Evolutionary conservation across 2,329 filamentous ascomycete genomes (phyloP).

Genomic region (Xylariomycetidae sp.): DNA sequence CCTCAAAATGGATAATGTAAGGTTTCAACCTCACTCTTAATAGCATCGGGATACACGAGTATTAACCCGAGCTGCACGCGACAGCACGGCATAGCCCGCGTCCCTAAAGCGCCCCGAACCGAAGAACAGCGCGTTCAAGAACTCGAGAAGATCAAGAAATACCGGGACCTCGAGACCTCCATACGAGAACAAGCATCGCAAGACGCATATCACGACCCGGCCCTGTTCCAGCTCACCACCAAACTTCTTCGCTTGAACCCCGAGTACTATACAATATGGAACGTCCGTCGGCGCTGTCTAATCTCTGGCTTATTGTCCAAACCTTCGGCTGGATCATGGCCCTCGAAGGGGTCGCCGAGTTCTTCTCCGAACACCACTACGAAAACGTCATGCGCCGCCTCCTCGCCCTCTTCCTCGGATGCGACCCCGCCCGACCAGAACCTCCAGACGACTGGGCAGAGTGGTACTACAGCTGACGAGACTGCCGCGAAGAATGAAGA

Average conservation of each 20-base stretch:
- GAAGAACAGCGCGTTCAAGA: slow-evolving; percentile 68
- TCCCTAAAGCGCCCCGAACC: slow-evolving; percentile 50
- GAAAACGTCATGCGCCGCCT: slow-evolving; percentile 60
- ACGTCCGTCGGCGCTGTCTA: slow-evolving; percentile 71
- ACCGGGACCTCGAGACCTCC: slow-evolving; percentile 63
- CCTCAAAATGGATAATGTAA: no score
- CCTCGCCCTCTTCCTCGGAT: slow-evolving; percentile 44
- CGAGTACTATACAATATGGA: slow-evolving; percentile 90
- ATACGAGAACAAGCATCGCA: slow-evolving; percentile 57
- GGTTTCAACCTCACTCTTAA: no score
- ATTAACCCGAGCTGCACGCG: no score
- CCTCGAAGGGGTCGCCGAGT: slow-evolving; percentile 50
- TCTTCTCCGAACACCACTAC: slow-evolving; percentile 47
- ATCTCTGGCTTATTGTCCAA: slow-evolving; percentile 52
- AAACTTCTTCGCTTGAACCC: slow-evolving; percentile 71
- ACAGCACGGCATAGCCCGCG: slow-evolving; percentile 80
- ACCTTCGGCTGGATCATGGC: slow-evolving; percentile 37
- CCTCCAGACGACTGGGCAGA: slow-evolving; percentile 47
- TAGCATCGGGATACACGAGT: no score
- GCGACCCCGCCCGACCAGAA: slow-evolving; percentile 42
- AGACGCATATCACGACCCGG: slow-evolving; percentile 36
- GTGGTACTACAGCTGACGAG: slow-evolving; percentile 44
- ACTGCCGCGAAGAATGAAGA: not conserved
- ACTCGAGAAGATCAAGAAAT: slow-evolving; percentile 67
- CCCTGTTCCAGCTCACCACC: slow-evolving; percentile 63